Conservation (phyloP, 108 stramenopile genomes). For the Poteriospumella lacustris region DNA sequence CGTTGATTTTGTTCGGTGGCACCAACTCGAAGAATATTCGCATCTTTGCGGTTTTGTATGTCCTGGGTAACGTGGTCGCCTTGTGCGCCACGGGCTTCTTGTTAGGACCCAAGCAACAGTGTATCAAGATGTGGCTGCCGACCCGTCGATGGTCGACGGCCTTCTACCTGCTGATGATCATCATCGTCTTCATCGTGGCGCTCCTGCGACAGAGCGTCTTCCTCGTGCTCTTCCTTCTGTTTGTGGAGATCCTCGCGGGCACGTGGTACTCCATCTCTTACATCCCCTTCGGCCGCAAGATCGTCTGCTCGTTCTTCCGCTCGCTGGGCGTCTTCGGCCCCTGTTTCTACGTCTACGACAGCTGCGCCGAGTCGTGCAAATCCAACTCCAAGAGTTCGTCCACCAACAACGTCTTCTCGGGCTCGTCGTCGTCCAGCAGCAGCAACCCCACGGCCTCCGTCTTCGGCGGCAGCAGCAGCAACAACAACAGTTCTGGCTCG, state of each 20-base stretch:
- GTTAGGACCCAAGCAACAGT: slow-evolving; percentile 25
- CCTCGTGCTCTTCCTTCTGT: slow-evolving; percentile 21
- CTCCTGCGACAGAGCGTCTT: not conserved
- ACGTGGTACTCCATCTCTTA: slow-evolving; percentile 28
- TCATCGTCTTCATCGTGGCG: slow-evolving; percentile 27
- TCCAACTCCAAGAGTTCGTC: too few relatives aligned
- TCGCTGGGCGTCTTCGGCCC: not conserved
- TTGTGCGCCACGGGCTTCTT: slow-evolving; percentile 33
- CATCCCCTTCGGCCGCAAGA: slow-evolving; percentile 15
- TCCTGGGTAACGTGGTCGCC: slow-evolving; percentile 41
- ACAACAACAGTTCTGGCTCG: too few relatives aligned
- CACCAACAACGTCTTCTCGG: too few relatives aligned
- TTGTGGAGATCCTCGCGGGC: slow-evolving; percentile 13
- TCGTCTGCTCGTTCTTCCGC: slow-evolving; percentile 1
- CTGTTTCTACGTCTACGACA: slow-evolving; percentile 21
- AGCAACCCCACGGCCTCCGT: too few relatives aligned
- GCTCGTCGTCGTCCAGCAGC: too few relatives aligned
- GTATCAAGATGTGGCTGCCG: slow-evolving; percentile 23
- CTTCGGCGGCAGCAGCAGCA: too few relatives aligned
- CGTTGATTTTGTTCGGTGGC: not conserved
- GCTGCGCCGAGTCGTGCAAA: too few relatives aligned
- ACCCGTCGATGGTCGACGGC: slow-evolving; percentile 20
- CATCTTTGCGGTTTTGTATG: slow-evolving; percentile 47
- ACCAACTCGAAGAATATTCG: slow-evolving; percentile 28
- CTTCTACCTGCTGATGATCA: slow-evolving; percentile 30